Conservation (phyloP, 1,284 basidiomycete genomes). For the Anthracocystis walkeri region DNA sequence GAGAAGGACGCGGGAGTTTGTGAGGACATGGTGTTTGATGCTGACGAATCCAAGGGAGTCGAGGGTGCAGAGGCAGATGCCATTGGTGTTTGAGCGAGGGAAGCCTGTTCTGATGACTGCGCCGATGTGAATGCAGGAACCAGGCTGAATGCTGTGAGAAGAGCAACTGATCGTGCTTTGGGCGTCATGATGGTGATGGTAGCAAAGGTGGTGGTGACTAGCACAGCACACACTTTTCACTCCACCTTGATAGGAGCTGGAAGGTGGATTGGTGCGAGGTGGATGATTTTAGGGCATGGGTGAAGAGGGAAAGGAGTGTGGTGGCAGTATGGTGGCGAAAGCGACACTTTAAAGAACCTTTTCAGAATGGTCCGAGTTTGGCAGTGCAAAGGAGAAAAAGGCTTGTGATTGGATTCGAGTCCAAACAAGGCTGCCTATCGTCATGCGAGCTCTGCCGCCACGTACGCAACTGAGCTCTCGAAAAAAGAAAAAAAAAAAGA, state of each 20-base stretch:
- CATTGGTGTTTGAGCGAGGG: too few species aligned
- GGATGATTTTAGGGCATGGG: slow-evolving; percentile 12
- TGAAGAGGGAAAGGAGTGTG: neutral
- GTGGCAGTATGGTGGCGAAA: slow-evolving; percentile 1
- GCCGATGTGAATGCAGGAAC: slow-evolving; percentile 1
- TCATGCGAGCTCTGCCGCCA: slow-evolving; percentile 6
- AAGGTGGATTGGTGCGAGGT: slow-evolving; percentile 7
- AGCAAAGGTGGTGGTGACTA: slow-evolving; percentile 1
- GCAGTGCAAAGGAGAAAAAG: neutral
- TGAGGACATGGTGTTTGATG: slow-evolving; percentile 17
- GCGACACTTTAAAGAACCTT: neutral
- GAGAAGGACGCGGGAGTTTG: slow-evolving; percentile 8
- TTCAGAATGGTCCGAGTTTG: neutral
- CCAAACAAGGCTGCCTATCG: neutral
- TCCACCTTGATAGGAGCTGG: slow-evolving; percentile 14
- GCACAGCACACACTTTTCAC: slow-evolving; percentile 16
- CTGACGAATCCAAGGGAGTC: neutral
- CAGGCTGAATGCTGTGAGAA: slow-evolving; percentile 7
- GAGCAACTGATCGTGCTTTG: neutral
- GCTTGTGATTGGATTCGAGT: slow-evolving; percentile 4
- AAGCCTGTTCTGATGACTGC: slow-evolving; percentile 3
- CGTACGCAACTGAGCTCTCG: slow-evolving; percentile 7
- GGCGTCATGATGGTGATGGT: slow-evolving; percentile 6
- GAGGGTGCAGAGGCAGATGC: neutral
- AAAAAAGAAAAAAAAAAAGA: neutral